Conservation (phyloP, 495 filamentous ascomycete species). For the Penicillium flavigenum region DNA sequence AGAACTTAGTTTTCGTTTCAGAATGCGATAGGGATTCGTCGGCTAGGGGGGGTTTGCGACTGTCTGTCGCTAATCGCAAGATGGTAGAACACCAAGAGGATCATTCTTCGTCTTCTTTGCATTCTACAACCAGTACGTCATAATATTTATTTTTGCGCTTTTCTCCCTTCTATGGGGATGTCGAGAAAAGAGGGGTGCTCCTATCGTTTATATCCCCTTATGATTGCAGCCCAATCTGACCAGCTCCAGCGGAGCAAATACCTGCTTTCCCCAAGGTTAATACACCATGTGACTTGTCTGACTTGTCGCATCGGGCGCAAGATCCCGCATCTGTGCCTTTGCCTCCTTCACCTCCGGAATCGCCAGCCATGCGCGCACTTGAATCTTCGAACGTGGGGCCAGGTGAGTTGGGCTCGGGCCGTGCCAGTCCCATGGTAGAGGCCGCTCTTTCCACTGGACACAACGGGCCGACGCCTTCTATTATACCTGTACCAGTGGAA, state of each 20-base stretch:
- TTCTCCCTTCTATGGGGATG: conserved; percentile 4
- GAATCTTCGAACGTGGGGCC: conserved; percentile 17
- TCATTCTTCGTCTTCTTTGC: conserved; percentile 27
- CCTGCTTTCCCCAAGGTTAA: conserved; percentile 26
- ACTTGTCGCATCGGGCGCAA: conserved; percentile 25
- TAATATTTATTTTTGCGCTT: not conserved
- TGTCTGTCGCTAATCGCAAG: conserved; percentile 27
- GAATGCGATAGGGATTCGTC: conserved; percentile 33
- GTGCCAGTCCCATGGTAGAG: conserved; percentile 36
- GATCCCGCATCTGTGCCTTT: conserved; percentile 30
- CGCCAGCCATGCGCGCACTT: conserved; percentile 16
- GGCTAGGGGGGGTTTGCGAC: conserved; percentile 31
- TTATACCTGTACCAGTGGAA: not conserved
- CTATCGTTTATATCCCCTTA: not conserved
- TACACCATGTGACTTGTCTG: conserved; percentile 36
- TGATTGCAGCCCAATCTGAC: conserved; percentile 29
- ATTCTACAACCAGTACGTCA: conserved; percentile 42
- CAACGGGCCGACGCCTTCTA: conserved; percentile 16
- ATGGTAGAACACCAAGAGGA: conserved; percentile 45
- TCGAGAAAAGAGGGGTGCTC: conserved; percentile 13
- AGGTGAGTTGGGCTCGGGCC: conserved; percentile 48
- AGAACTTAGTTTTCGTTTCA: conserved; percentile 21
- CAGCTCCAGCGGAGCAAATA: conserved; percentile 30
- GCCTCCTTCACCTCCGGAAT: conserved; percentile 29
- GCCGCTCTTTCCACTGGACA: conserved; percentile 24